Base-by-base conservation (phyloP, 2,329 filamentous ascomycete genomes). In the Didymella arachidicola region DNA sequence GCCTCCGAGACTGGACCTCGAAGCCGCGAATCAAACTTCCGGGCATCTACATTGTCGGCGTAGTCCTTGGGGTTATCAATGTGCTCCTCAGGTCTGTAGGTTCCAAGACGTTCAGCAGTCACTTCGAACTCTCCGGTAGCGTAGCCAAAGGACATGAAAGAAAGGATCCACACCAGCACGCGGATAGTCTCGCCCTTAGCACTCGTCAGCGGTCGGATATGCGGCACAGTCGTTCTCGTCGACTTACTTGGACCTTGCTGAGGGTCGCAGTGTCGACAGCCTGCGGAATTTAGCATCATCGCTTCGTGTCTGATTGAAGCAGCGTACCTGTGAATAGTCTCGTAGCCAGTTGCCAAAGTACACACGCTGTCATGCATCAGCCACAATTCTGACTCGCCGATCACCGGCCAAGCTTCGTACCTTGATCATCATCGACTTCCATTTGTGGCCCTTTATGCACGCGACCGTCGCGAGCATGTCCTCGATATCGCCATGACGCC, bases 21-120 rank as follows among this genome's bases (percentile, higher is more conserved):
- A 7, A 98, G 86, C 26, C 95, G 89, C 36, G 84, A 79, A 74
- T 98, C 95, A 71, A 87, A 93, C 69, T 90, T 86, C 60, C 92
- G 86, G 5, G 95, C 95, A 79, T 99, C 95, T 64, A 86, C 71
- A 66, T 92, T 91, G 68, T 98, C 76, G 53, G 77, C 77, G 64
- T 79, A 79, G 60, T 78, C 77, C 65, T 77, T 76, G 8, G 72
- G 73, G 26, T 75, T 75, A 57, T 81, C 72, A 48, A 70, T 79
- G 62, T 86, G 83, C 66, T 86, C 83, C 57, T 84, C 81, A 16
- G 83, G 82, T 30, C 81, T 65, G 49, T 78, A 77, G 3, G 72
- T 70, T 30, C 83, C 83, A 7, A 86, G 76, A 36, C 83, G 73
- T 38, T 85, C 82, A 4, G 78, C 71, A 0, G 83, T 85, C 42